A percentile compares a stretch with the other conserved stretches of the same genome.
Evolutionary conservation across 192 early-diverging fungal genomes (phyloP).

Genomic region (Coemansia sp.): DNA sequence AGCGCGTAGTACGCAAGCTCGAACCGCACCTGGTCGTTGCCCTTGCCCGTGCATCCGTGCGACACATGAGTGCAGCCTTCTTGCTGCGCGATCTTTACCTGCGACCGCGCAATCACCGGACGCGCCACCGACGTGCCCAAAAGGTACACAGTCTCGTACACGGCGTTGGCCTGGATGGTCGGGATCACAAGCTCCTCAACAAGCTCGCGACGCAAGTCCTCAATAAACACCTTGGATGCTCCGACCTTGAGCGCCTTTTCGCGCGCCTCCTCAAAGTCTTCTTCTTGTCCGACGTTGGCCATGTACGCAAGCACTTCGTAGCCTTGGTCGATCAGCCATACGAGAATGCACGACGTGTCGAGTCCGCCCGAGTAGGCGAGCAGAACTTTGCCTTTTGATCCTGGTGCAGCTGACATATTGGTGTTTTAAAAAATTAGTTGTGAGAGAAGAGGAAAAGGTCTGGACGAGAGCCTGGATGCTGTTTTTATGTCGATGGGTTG

Average conservation of each 20-base stretch:
- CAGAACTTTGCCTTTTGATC: slow-evolving; percentile 80
- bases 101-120: slow-evolving; percentile 85
- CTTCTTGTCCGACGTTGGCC: slow-evolving; percentile 98
- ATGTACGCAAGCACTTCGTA: slow-evolving; percentile 97
- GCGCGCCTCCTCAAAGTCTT: slow-evolving; percentile 94
- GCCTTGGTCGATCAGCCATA: slow-evolving; percentile 96
- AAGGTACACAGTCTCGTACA: slow-evolving; percentile 95
- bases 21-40: slow-evolving; percentile 99
- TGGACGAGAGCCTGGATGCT: neutral
- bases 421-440: neutral
- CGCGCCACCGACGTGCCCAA: slow-evolving; percentile 97
- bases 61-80: slow-evolving; percentile 96
- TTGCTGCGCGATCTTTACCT: slow-evolving; percentile 88
- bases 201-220: slow-evolving; percentile 93
- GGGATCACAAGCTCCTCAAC: slow-evolving; percentile 92
- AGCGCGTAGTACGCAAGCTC: slow-evolving; percentile 98
- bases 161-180: slow-evolving; percentile 89
- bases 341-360: slow-evolving; percentile 99
- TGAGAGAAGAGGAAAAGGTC: neutral
- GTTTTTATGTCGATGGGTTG: neutral
- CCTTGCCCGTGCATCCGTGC: slow-evolving; percentile 99
- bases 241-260: slow-evolving; percentile 91
- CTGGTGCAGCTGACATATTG: slow-evolving; percentile 49
- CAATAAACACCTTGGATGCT: slow-evolving; percentile 91
- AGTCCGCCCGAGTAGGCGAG: slow-evolving; percentile 98